Percentiles rank a stretch among this genome's conserved stretches.
Evolutionary conservation across 2,329 filamentous ascomycete genomes (phyloP).

Genomic region (Penicillium griseofulvum): DNA sequence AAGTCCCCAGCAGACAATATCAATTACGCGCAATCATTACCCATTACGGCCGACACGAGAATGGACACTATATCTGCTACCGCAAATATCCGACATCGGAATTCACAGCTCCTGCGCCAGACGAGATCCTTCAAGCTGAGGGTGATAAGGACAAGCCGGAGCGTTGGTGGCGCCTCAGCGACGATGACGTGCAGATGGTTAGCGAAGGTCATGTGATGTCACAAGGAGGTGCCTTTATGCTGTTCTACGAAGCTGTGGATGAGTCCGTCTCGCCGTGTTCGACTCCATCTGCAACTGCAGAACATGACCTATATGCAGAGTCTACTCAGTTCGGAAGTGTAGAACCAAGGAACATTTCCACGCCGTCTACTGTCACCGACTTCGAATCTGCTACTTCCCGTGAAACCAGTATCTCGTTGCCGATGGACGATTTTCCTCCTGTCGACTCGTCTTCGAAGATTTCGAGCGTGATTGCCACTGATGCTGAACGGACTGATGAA

Average conservation of each 20-base stretch:
- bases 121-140: constrained; percentile 33
- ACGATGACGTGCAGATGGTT: constrained; percentile 76
- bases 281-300: constrained; percentile 1
- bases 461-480: background rate
- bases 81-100: constrained; percentile 60
- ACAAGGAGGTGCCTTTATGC: constrained; percentile 88
- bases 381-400: constrained; percentile 28
- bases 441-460: background rate
- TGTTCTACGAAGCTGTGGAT: constrained; percentile 84
- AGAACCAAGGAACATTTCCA: constrained; percentile 28
- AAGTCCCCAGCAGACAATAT: constrained; percentile 56
- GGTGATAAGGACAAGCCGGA: constrained; percentile 41
- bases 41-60: constrained; percentile 87
- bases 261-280: background rate
- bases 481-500: background rate
- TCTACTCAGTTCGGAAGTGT: constrained; percentile 15
- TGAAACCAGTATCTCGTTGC: constrained; percentile 29
- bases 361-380: constrained; percentile 27
- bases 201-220: constrained; percentile 69
- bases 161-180: constrained; percentile 88
- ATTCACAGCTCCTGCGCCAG: constrained; percentile 35
- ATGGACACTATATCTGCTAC: constrained; percentile 94
- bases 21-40: constrained; percentile 80
- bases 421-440: constrained; percentile 13
- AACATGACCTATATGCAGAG: constrained; percentile 9